Percentiles rank a stretch among this genome's conserved stretches.
phyloP scores from a whole-genome alignment of 805 yeast species.

The Yamadazyma nakazawae region DNA sequence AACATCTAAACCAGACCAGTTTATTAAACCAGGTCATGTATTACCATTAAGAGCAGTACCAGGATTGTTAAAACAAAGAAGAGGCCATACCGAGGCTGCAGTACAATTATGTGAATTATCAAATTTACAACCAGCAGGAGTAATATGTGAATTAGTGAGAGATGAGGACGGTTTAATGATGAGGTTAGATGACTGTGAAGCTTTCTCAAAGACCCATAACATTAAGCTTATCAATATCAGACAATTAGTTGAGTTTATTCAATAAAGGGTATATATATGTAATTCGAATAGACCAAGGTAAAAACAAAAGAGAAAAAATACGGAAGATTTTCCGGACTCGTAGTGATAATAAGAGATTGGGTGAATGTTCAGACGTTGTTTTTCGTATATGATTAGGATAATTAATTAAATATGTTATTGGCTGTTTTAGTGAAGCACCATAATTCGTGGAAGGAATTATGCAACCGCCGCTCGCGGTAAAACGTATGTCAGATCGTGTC shows the following conservation, averaged over 20 bases:
- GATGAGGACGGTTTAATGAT: constrained; percentile 96
- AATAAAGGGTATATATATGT: background rate
- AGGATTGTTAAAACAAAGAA: constrained; percentile 75
- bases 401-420: no score
- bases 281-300: constrained; percentile 23
- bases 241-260: constrained; percentile 48
- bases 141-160: constrained; percentile 88
- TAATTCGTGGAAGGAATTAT: no score
- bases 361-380: no score
- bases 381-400: no score
- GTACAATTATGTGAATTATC: constrained; percentile 80
- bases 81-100: constrained; percentile 97
- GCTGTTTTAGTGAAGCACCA: no score
- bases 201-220: constrained; percentile 58
- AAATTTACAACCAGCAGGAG: constrained; percentile 81
- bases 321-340: no score
- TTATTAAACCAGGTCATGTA: constrained; percentile 90
- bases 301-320: background rate
- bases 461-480: no score
- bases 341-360: no score
- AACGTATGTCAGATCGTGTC: no score
- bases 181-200: constrained; percentile 81
- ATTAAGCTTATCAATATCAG: constrained; percentile 79
- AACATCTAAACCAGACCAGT: constrained; percentile 53
- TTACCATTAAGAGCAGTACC: constrained; percentile 89